Evolutionary conservation across 1,284 basidiomycete species (phyloP), one percentile per base, ranked within the genome.

Genomic region (Ustilago shanxiensis): DNA sequence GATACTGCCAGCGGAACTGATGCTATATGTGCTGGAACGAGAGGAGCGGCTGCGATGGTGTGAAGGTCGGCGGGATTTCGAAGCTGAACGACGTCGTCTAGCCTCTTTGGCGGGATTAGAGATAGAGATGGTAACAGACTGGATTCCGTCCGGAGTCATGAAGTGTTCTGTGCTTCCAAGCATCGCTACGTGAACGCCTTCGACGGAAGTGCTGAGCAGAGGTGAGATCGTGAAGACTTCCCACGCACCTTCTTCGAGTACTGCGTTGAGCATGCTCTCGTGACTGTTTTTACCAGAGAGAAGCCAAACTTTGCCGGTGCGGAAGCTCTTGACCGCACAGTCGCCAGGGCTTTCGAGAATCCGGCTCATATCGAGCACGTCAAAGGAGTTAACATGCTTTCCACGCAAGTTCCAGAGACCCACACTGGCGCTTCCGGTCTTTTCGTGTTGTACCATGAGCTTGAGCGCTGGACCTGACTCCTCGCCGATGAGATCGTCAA

Each of bases 331-430:
- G 13, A 71, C 68, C 18, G 56, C 66, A 37, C 54, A 63, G 16
- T 39, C 22, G 24, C 39, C 26, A 2, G 20, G 47, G n/a, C n/a
- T n/a, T n/a, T 54, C 35, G 35, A 28, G 7, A 6, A 69, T 22
- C 14, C 57, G 68, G 8, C 41, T 41, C 16, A 62, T 9, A n/a
- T 61, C 24, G 24, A 62, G 33, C 41, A 54, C 28, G 28, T 71
- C 68, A 22, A 66, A 66, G 4, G 53, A 68, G 8, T 52, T 37
- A 20, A 63, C 50, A 4, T 55, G 6, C 13, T 16, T 50, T 14
- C 60, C 66, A 14, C 72, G 61, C 35, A 67, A 20, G 31, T 75
- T 75, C 72, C 72, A 75, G 3, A 75, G 44, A 3, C 72, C 72
- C 6, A 75, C 9, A 4, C 55, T 75, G 0, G 62, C 57, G 31